Evolutionary conservation across 331 rosid genomes (phyloP).

Genomic region (Quercus tomentella): DNA sequence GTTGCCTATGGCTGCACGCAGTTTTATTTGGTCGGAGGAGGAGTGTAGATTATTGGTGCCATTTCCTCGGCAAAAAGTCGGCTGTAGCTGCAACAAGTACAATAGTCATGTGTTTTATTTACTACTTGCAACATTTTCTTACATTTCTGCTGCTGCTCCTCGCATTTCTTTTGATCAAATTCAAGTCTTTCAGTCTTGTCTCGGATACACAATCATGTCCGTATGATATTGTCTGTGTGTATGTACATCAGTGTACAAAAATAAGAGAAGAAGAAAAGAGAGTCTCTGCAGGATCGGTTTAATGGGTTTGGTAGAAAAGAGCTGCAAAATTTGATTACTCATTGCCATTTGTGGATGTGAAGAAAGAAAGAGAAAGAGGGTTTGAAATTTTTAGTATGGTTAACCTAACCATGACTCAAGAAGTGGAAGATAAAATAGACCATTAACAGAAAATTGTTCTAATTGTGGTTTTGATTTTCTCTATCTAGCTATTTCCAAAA

Average conservation of each 20-base stretch:
- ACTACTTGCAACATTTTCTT: background rate
- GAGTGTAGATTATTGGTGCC: background rate
- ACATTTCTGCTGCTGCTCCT: background rate
- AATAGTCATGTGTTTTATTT: too few relatives aligned
- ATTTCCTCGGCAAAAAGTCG: conserved; percentile 16
- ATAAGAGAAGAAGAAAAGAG: too few relatives aligned
- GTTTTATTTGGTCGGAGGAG: background rate
- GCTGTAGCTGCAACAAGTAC: background rate
- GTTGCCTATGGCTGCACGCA: conserved; percentile 14
- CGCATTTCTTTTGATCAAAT: background rate
- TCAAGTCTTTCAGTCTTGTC: background rate
- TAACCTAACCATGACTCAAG: conserved; percentile 14
- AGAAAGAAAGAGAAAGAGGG: background rate
- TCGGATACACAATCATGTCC: background rate
- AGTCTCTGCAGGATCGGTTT: background rate
- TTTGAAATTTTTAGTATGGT: background rate
- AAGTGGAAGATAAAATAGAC: background rate
- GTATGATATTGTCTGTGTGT: background rate
- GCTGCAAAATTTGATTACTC: background rate
- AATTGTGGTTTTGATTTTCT: background rate
- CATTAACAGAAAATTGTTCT: background rate
- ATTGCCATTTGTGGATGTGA: background rate
- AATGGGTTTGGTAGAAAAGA: background rate
- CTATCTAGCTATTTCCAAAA: background rate
- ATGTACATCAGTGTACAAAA: too few relatives aligned